Conservation (phyloP, 1,139 yeast species). For the Kodamaea alishanica region DNA sequence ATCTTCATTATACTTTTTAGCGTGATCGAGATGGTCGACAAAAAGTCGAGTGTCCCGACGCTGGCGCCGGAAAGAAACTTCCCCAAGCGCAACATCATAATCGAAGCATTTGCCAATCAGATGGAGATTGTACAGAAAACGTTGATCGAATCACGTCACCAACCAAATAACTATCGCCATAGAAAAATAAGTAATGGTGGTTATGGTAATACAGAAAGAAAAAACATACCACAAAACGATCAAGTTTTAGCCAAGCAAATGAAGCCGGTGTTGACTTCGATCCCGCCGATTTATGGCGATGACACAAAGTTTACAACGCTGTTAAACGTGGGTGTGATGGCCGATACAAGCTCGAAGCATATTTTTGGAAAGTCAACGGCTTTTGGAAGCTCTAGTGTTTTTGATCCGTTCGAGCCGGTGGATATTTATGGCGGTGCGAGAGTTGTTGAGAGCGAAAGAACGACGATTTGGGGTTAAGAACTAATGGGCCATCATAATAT, state of each 20-base stretch:
- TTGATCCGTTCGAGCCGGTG: conserved; percentile 24
- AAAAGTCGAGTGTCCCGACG: no score
- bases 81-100: conserved; percentile 25
- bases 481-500: background rate
- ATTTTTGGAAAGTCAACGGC: background rate
- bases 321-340: background rate
- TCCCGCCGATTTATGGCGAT: background rate
- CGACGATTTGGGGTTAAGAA: conserved; percentile 21
- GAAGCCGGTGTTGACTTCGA: background rate
- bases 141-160: conserved; percentile 30
- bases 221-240: conserved; percentile 3
- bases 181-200: conserved; percentile 7
- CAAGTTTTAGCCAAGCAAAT: background rate
- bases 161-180: conserved; percentile 18
- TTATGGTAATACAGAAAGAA: background rate
- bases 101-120: conserved; percentile 34
- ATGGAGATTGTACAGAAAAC: conserved; percentile 30
- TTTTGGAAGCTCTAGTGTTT: conserved; percentile 4
- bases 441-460: conserved; percentile 14
- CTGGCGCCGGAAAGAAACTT: no score
- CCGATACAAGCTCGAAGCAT: background rate
- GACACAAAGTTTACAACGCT: conserved; percentile 11
- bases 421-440: conserved; percentile 7
- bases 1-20: no score
- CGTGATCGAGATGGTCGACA: no score